A percentile compares a stretch with the other conserved stretches of the same genome.
Conservation (phyloP, 2,329 filamentous ascomycete genomes). For the Diaporthe citrichinensis region DNA sequence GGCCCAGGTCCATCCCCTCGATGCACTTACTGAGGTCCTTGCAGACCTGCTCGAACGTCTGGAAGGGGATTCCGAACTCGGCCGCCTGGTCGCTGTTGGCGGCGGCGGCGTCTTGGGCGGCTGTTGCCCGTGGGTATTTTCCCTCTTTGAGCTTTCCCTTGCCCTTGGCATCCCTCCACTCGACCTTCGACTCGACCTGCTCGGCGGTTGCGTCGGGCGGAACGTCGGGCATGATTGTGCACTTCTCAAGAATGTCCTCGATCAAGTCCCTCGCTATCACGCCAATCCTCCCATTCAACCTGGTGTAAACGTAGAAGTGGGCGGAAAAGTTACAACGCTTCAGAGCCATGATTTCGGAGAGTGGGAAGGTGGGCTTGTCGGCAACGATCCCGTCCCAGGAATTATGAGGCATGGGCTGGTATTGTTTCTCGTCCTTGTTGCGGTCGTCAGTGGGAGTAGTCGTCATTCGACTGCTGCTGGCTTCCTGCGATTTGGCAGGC, state of each 20-base stretch:
- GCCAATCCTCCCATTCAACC: neutral
- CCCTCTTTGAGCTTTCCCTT: neutral
- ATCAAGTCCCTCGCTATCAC: neutral
- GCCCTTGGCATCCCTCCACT: neutral
- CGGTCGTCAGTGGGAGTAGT: neutral
- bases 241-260: neutral
- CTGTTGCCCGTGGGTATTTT: neutral
- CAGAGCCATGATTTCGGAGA: slow-evolving; percentile 3
- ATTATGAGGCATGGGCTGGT: neutral
- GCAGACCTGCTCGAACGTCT: neutral
- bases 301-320: slow-evolving; percentile 9
- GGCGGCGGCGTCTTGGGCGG: neutral
- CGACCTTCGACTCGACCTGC: no score
- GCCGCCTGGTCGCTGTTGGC: neutral
- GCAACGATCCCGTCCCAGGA: neutral
- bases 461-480: neutral
- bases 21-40: neutral
- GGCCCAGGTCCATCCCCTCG: neutral
- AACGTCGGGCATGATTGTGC: no score
- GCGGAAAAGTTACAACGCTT: neutral
- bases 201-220: neutral
- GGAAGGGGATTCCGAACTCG: neutral
- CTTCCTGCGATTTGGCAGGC: neutral
- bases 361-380: neutral
- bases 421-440: neutral